Evolutionary conservation across 345 rosid species (phyloP).

Genomic region (Eucalyptus pauciflora): DNA sequence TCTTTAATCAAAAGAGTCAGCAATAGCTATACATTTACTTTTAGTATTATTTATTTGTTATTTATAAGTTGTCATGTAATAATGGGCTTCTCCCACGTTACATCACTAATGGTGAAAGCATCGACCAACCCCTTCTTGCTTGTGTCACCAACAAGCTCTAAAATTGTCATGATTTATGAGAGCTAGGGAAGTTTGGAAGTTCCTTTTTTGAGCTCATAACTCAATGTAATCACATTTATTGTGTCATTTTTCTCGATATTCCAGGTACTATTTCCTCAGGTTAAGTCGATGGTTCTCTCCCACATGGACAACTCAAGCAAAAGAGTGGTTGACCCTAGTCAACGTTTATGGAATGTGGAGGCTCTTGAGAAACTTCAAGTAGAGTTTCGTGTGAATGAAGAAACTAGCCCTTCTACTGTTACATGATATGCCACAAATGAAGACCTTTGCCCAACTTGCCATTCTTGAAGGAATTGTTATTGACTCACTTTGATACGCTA

Average conservation of each 20-base stretch:
- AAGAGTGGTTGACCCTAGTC: rapidly evolving
- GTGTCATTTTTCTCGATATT: rapidly evolving
- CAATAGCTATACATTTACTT: rapidly evolving
- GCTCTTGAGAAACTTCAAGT: rapidly evolving
- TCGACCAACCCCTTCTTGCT: rapidly evolving
- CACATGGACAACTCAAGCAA: too few relatives aligned
- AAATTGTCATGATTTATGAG: too few relatives aligned
- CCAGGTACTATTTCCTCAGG: rapidly evolving
- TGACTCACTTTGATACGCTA: rapidly evolving
- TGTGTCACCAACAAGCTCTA: too few relatives aligned
- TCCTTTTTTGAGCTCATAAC: too few relatives aligned
- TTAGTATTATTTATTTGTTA: rapidly evolving
- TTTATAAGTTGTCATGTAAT: rapidly evolving
- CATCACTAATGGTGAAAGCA: too few relatives aligned
- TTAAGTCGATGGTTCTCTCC: too few relatives aligned
- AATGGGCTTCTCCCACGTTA: too few relatives aligned
- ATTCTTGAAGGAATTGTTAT: too few relatives aligned
- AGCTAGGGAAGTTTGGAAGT: too few relatives aligned
- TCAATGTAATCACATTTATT: rapidly evolving
- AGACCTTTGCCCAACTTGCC: rapidly evolving
- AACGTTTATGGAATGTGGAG: too few relatives aligned
- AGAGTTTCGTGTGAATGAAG: too few relatives aligned
- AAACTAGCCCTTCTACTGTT: rapidly evolving
- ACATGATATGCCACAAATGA: too few relatives aligned
- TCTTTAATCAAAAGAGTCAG: rapidly evolving